Evolutionary conservation across 176 grass and related monocot species (phyloP).

Genomic region (Oryza longistaminata): DNA sequence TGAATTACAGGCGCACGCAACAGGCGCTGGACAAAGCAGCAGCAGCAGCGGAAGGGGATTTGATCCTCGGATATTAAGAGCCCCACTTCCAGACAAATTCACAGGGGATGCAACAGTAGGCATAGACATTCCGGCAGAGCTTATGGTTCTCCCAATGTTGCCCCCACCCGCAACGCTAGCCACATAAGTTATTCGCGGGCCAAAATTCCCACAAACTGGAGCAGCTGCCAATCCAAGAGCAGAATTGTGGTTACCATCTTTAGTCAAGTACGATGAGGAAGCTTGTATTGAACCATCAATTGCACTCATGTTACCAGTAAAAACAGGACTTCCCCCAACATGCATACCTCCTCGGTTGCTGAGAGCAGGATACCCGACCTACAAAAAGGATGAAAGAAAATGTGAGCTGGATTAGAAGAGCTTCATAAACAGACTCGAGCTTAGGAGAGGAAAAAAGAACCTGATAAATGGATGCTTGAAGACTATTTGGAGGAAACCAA

Average conservation of each 20-base stretch:
- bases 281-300: conserved; percentile 75
- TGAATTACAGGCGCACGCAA: not conserved
- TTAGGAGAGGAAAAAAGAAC: conserved; percentile 28
- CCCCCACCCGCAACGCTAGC: conserved; percentile 63
- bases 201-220: conserved; percentile 77
- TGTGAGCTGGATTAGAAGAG: conserved; percentile 24
- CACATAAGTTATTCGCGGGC: conserved; percentile 61
- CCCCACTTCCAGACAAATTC: conserved; percentile 67
- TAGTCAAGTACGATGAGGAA: conserved; percentile 68
- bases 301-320: conserved; percentile 71
- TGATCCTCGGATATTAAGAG: conserved; percentile 74
- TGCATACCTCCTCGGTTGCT: conserved; percentile 76
- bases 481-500: conserved; percentile 77
- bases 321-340: conserved; percentile 67
- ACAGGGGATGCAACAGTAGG: conserved; percentile 67
- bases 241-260: conserved; percentile 69
- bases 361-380: conserved; percentile 86
- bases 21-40: not conserved
- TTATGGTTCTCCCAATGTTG: conserved; percentile 80
- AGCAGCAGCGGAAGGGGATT: conserved; percentile 10
- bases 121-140: conserved; percentile 69
- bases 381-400: conserved; percentile 21
- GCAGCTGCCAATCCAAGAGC: conserved; percentile 68
- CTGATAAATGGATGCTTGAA: conserved; percentile 89
- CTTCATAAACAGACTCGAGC: not conserved